A percentile compares a stretch with the other conserved stretches of the same genome.
These are phyloP conservation scores for Aechmea fasciata DNA, from an alignment of 176 grass and related monocot species.

Conservation along the genomic window DNA sequence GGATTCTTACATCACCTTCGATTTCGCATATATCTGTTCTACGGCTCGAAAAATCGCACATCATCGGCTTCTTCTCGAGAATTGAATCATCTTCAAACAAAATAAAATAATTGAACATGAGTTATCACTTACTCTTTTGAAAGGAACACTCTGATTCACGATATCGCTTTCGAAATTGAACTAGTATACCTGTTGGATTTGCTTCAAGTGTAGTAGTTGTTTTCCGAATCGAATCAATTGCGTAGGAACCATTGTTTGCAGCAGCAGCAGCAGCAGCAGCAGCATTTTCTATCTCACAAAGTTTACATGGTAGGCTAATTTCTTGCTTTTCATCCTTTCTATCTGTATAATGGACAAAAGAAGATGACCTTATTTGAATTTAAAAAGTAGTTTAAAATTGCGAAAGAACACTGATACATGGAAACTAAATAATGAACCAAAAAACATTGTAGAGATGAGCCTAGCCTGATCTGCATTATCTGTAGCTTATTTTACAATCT, in stretches of 20 bases:
- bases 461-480: no score
- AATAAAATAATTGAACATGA: no score
- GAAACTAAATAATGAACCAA: not conserved
- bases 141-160: not conserved
- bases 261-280: not conserved
- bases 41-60: constrained; percentile 1
- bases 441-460: no score
- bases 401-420: not conserved
- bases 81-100: not conserved
- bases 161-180: not conserved
- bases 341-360: constrained; percentile 1
- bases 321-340: constrained; percentile 13
- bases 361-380: not conserved
- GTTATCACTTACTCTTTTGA: not conserved
- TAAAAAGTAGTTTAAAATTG: not conserved
- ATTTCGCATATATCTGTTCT: constrained; percentile 10
- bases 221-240: not conserved
- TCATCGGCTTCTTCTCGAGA: not conserved
- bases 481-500: no score
- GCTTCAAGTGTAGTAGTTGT: not conserved
- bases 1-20: constrained; percentile 9
- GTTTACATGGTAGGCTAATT: constrained; percentile 3
- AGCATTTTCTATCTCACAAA: constrained; percentile 3
- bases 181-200: not conserved
- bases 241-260: constrained; percentile 1